Percentiles rank a stretch among this genome's conserved stretches.
Conservation (phyloP, 805 yeast species). For the Monosporozyma aerobia region DNA sequence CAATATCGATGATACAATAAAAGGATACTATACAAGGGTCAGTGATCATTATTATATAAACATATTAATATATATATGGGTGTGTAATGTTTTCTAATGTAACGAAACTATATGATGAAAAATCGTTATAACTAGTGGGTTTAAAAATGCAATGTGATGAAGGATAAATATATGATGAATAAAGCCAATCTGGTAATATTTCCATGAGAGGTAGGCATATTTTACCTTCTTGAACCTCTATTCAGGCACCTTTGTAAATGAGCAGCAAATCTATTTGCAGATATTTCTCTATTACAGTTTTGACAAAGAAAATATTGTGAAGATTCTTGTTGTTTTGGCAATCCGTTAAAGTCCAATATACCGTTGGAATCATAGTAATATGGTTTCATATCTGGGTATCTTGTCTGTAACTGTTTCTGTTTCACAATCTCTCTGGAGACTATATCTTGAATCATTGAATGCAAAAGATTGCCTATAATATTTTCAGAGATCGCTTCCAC, state of each 20-base stretch:
- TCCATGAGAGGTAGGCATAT: background rate
- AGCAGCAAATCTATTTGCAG: constrained; percentile 87
- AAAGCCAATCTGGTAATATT: background rate
- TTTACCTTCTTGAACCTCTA: constrained; percentile 46
- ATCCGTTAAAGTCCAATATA: constrained; percentile 21
- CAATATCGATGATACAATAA: background rate
- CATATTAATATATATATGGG: background rate
- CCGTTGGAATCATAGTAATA: constrained; percentile 23
- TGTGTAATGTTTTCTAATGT: background rate
- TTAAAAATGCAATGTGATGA: background rate
- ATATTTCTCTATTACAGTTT: constrained; percentile 77
- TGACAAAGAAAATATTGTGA: constrained; percentile 60
- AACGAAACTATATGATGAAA: background rate
- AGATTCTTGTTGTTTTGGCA: constrained; percentile 26
- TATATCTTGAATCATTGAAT: constrained; percentile 26
- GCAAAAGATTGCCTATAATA: constrained; percentile 20
- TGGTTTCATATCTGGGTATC: constrained; percentile 20
- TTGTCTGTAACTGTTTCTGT: constrained; percentile 14
- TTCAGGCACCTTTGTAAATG: constrained; percentile 86
- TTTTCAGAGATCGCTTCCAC: constrained; percentile 18
- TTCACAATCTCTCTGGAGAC: constrained; percentile 22
- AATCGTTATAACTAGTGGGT: too few species aligned
- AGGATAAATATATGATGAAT: background rate
- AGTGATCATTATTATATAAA: background rate
- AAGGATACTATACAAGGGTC: background rate